These are phyloP conservation scores for Monilinia fructigena DNA, from an alignment of 2,329 filamentous ascomycete genomes.

Conservation along the genomic window DNA sequence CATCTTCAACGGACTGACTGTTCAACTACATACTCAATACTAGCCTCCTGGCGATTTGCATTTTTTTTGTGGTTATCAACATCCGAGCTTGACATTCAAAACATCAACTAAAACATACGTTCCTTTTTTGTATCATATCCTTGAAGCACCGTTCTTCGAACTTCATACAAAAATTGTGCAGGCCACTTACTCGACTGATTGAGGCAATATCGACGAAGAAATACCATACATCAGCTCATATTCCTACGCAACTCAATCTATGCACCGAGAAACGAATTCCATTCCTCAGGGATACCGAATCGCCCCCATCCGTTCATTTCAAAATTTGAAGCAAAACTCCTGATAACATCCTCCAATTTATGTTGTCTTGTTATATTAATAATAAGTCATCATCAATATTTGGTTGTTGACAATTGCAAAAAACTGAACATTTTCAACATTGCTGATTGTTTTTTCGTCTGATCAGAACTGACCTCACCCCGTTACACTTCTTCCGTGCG, in stretches of 20 bases:
- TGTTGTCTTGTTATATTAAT: background rate
- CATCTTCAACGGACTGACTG: too few species aligned
- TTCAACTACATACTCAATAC: too few species aligned
- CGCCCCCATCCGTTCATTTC: slow-evolving; percentile 14
- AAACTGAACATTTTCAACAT: slow-evolving; percentile 18
- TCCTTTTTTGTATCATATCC: slow-evolving; percentile 11
- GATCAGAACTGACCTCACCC: slow-evolving; percentile 5
- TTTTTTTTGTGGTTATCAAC: slow-evolving; percentile 10
- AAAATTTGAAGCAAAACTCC: slow-evolving; percentile 8
- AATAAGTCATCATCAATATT: background rate
- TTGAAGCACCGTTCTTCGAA: background rate
- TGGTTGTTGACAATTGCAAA: slow-evolving; percentile 1
- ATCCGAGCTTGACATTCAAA: slow-evolving; percentile 13
- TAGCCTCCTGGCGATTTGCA: background rate
- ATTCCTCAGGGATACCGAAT: slow-evolving; percentile 21
- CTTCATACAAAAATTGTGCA: slow-evolving; percentile 16
- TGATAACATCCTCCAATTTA: background rate
- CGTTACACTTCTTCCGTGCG: slow-evolving; percentile 19
- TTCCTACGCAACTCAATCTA: slow-evolving; percentile 17
- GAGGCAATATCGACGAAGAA: background rate
- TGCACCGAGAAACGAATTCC: slow-evolving; percentile 17
- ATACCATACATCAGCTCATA: background rate
- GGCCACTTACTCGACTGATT: slow-evolving; percentile 14
- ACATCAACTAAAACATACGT: slow-evolving; percentile 3
- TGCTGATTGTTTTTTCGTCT: slow-evolving; percentile 13